Conservation (phyloP, 495 filamentous ascomycete genomes). For the Penicillium psychrofluorescens region DNA sequence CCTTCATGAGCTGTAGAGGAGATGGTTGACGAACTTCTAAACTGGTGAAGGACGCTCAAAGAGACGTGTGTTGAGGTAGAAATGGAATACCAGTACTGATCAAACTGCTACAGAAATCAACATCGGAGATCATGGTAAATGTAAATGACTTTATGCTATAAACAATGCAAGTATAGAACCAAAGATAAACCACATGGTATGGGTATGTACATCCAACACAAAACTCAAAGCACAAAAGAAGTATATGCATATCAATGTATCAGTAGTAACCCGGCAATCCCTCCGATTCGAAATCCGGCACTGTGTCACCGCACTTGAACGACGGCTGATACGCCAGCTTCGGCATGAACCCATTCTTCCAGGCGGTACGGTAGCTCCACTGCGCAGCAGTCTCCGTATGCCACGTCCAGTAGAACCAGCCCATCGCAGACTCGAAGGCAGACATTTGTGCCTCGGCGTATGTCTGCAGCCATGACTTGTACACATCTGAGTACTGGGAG, state of each 20-base stretch:
- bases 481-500: constrained; percentile 56
- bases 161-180: too few species aligned
- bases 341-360: constrained; percentile 79
- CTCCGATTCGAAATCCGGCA: constrained; percentile 58
- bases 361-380: constrained; percentile 88
- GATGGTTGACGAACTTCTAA: too few species aligned
- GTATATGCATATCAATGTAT: constrained; percentile 1
- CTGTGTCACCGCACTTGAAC: constrained; percentile 63
- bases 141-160: too few species aligned
- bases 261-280: constrained; percentile 64
- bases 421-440: constrained; percentile 83
- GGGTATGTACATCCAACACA: background rate
- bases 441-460: constrained; percentile 96
- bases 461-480: constrained; percentile 79
- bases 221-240: background rate
- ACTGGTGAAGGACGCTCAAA: too few species aligned
- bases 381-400: constrained; percentile 70
- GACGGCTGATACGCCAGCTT: constrained; percentile 63
- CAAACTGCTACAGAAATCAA: background rate
- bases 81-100: too few species aligned
- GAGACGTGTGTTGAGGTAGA: too few species aligned
- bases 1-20: too few species aligned
- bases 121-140: background rate
- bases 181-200: too few species aligned
- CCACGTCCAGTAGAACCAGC: constrained; percentile 99